phyloP scores from a whole-genome alignment of 495 filamentous ascomycete genomes.

The Amniculicola lignicola region DNA sequence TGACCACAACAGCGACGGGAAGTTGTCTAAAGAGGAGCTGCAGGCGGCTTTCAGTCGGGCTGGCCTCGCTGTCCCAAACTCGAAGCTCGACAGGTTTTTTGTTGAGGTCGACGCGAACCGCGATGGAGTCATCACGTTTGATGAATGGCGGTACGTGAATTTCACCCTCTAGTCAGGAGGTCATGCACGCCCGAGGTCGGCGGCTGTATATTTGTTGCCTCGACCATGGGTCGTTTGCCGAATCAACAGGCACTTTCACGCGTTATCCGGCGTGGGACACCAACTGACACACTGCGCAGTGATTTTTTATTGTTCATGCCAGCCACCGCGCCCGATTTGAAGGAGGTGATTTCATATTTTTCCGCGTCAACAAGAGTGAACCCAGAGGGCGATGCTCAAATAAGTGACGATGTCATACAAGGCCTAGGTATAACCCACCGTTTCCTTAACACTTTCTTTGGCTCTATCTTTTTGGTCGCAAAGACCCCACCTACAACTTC shows the following conservation, averaged over 20 bases:
- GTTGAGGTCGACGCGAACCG: slow-evolving; percentile 82
- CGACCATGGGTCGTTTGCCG: too few species aligned
- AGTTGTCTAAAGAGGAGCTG: slow-evolving; percentile 82
- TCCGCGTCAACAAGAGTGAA: slow-evolving; percentile 85
- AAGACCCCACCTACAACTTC: slow-evolving; percentile 35
- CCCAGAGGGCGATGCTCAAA: slow-evolving; percentile 87
- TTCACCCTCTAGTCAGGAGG: too few species aligned
- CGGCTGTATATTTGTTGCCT: too few species aligned
- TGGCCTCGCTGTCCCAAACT: slow-evolving; percentile 72
- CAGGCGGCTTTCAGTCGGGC: slow-evolving; percentile 70
- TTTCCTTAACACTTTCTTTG: slow-evolving; percentile 71
- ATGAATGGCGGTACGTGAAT: slow-evolving; percentile 96
- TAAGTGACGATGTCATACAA: slow-evolving; percentile 83
- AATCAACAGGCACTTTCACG: too few species aligned
- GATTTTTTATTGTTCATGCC: slow-evolving; percentile 96
- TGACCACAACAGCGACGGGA: slow-evolving; percentile 81
- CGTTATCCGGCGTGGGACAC: too few species aligned
- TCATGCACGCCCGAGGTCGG: too few species aligned
- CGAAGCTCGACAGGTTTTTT: slow-evolving; percentile 82
- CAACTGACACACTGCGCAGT: too few species aligned
- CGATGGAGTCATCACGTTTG: slow-evolving; percentile 84
- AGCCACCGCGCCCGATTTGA: slow-evolving; percentile 66
- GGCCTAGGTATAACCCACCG: slow-evolving; percentile 76
- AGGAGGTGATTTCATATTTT: slow-evolving; percentile 79
- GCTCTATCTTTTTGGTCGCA: slow-evolving; percentile 60